Evolutionary conservation across 257 asterid species (phyloP), one percentile per base, ranked within the genome.

Genomic region (Solanum raphanifolium): DNA sequence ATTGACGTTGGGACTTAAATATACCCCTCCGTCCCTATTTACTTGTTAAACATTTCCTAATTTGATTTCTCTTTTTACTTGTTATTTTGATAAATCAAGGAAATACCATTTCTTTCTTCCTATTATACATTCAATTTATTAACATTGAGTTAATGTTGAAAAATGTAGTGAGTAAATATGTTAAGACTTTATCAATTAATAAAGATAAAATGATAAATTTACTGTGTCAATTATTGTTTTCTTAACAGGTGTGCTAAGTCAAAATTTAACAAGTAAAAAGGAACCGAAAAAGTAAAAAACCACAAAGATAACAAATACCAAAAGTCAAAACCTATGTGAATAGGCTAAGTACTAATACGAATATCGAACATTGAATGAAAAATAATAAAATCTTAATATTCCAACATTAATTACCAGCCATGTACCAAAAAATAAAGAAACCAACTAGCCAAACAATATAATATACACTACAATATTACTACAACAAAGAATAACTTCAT

Each of bases 181-280:
- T 18, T 18, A 55, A 55, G n/a, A 55, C 10, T 52, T 1, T 55
- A 18, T 18, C 10, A 18, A 55, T 55, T 55, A 55, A 55, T 55
- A 52, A 18, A 6, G 3, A 6, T 0, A 52, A 52, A 15, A 5
- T 52, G 0, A 16, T 52, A 55, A 18, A 18, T 0, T 6, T 3
- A 55, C 2, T 18, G 0, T 55, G 6, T 6, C 0, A 55, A 18
- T 18, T 0, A 55, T 18, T 55, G 0, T 18, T 55, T 18, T 55
- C 4, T 55, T 55, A 6, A 18, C 0, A 55, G 0, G 0, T 18
- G 2, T 55, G 4, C 1, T 0, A 7, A 55, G 0, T 55, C 65
- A 55, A 55, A 55, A 20, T 55, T 52, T 52, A 6, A 6, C 10
- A 52, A 52, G 9, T 52, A 52, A 52, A 52, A 6, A 46, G 18